These are phyloP conservation scores for Waltiozyma sp. DNA, from an alignment of 1,139 yeast genomes.

Conservation along the genomic window DNA sequence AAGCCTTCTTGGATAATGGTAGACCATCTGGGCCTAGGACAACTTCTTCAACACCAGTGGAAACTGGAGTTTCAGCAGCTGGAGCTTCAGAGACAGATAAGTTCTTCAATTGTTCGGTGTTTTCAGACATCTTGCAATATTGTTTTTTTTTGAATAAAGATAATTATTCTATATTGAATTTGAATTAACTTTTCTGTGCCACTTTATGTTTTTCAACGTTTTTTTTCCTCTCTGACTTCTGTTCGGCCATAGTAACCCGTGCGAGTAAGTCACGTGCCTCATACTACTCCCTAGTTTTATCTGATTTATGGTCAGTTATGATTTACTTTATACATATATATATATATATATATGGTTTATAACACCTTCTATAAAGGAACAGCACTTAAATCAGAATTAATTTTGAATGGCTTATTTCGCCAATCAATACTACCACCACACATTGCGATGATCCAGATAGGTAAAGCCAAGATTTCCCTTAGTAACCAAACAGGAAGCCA, in stretches of 20 bases:
- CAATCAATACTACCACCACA: constrained; percentile 68
- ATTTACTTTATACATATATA: neutral
- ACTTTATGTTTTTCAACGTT: neutral
- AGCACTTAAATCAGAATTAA: constrained; percentile 66
- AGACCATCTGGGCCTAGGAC: constrained; percentile 58
- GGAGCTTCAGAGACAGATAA: constrained; percentile 22
- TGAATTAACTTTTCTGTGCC: too few relatives aligned
- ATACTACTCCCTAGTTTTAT: too few relatives aligned
- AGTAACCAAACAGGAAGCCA: constrained; percentile 50
- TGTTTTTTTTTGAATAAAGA: too few relatives aligned
- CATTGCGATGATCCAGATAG: constrained; percentile 79
- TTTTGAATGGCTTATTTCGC: constrained; percentile 71
- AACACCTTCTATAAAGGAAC: constrained; percentile 21
- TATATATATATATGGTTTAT: constrained; percentile 16
- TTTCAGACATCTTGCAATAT: constrained; percentile 22
- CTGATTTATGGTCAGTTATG: too few relatives aligned
- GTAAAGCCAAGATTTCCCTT: constrained; percentile 68
- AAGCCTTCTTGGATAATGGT: constrained; percentile 90
- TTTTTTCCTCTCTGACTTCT: neutral
- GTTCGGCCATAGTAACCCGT: neutral
- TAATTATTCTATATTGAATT: too few relatives aligned
- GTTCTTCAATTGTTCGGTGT: constrained; percentile 27
- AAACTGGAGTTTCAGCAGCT: constrained; percentile 3
- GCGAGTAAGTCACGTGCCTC: neutral
- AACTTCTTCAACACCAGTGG: constrained; percentile 16